Conservation (phyloP, 1,284 basidiomycete species). For the Heliocybe sulcata region DNA sequence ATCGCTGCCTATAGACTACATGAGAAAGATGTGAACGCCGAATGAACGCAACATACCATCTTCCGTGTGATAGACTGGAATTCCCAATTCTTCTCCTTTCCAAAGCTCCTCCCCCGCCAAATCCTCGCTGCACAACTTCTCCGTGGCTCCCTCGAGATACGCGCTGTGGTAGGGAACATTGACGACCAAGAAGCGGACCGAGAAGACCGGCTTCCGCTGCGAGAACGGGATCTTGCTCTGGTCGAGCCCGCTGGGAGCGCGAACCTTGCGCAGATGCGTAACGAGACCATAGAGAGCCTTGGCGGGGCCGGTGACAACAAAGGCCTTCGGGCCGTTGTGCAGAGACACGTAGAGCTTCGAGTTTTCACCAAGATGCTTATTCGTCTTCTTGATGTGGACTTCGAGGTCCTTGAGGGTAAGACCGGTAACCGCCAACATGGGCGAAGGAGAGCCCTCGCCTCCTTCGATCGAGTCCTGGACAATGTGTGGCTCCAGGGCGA, state of each 20-base stretch:
- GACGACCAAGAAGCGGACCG: slow-evolving; percentile 89
- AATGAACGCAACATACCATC: slow-evolving; percentile 50
- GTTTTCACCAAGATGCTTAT: slow-evolving; percentile 75
- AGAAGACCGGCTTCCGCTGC: slow-evolving; percentile 93
- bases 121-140: slow-evolving; percentile 72
- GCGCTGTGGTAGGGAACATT: slow-evolving; percentile 93
- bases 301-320: slow-evolving; percentile 91
- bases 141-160: slow-evolving; percentile 75
- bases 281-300: slow-evolving; percentile 93
- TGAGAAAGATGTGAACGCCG: slow-evolving; percentile 8
- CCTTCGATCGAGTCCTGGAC: slow-evolving; percentile 86
- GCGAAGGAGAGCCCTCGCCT: slow-evolving; percentile 88
- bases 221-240: slow-evolving; percentile 93
- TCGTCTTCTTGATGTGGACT: slow-evolving; percentile 82
- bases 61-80: slow-evolving; percentile 91
- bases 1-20: slow-evolving; percentile 61
- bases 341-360: slow-evolving; percentile 84
- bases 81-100: slow-evolving; percentile 66
- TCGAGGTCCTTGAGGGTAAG: slow-evolving; percentile 76
- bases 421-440: slow-evolving; percentile 91
- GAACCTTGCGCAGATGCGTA: slow-evolving; percentile 82
- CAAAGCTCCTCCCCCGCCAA: slow-evolving; percentile 77
- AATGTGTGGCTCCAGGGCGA: slow-evolving; percentile 85
- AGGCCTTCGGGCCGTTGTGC: slow-evolving; percentile 86
- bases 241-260: slow-evolving; percentile 82